phyloP scores from a whole-genome alignment of 345 rosid genomes.

The Brassica carinata region DNA sequence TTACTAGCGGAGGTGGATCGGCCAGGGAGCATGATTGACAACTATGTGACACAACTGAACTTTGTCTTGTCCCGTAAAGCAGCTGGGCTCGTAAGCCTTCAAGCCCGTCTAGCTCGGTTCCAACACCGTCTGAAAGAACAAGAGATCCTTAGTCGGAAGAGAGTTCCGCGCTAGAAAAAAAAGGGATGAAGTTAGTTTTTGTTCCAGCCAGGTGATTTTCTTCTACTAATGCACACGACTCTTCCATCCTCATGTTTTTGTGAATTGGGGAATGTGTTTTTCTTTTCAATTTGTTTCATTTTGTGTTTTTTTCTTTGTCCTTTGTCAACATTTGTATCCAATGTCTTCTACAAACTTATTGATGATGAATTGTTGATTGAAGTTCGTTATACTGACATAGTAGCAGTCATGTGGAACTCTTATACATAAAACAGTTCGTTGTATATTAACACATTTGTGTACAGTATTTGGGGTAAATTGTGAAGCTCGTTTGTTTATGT shows the following conservation, averaged over 20 bases:
- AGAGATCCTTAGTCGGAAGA: constrained; percentile 88
- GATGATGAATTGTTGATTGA: constrained; percentile 31
- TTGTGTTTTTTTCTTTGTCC: constrained; percentile 4
- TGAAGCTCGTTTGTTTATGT: background rate
- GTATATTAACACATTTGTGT: constrained; percentile 3
- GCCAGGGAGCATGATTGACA: constrained; percentile 95
- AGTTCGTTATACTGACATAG: constrained; percentile 4
- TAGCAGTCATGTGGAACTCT: background rate
- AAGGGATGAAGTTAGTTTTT: background rate
- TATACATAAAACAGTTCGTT: background rate
- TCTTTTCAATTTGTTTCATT: constrained; percentile 13
- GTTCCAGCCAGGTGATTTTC: constrained; percentile 17
- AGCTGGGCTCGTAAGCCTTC: constrained; percentile 86
- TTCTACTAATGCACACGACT: constrained; percentile 27
- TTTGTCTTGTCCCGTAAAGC: constrained; percentile 97
- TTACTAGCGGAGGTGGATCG: constrained; percentile 88
- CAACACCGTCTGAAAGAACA: constrained; percentile 95
- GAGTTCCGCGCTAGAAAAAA: constrained; percentile 52
- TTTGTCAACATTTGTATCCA: constrained; percentile 24
- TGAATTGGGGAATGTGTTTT: constrained; percentile 30
- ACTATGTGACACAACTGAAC: constrained; percentile 83
- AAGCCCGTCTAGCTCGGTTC: constrained; percentile 95
- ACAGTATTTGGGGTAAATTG: background rate
- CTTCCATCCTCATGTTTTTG: constrained; percentile 25
- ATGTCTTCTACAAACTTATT: constrained; percentile 18